A percentile compares a stretch with the other conserved stretches of the same genome.
These are phyloP conservation scores for Plasmodium chabaudi DNA, from an alignment of 169 alveolate genomes.

Conservation along the genomic window DNA sequence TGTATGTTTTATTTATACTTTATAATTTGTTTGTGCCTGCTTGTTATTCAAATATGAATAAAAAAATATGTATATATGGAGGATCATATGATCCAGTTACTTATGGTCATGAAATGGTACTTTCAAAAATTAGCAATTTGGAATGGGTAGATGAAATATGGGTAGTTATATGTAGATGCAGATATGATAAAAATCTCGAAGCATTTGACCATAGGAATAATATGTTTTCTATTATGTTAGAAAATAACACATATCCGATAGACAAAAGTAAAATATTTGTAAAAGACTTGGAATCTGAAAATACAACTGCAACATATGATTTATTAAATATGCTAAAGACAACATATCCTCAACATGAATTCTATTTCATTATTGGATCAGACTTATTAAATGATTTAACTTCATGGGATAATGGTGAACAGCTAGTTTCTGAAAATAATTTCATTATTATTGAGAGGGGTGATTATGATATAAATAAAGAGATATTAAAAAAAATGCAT, in stretches of 20 bases:
- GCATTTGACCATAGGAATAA: conserved; percentile 52
- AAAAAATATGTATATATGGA: conserved; percentile 63
- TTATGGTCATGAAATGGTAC: conserved; percentile 72
- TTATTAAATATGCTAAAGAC: conserved; percentile 53
- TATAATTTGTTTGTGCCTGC: conserved; percentile 12
- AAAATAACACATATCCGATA: conserved; percentile 27
- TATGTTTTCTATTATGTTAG: conserved; percentile 52
- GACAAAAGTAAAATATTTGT: conserved; percentile 53
- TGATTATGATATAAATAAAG: conserved; percentile 46
- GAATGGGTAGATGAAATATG: conserved; percentile 68
- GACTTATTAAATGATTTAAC: conserved; percentile 38
- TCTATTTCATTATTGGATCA: conserved; percentile 52
- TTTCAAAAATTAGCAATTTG: conserved; percentile 27
- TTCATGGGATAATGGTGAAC: conserved; percentile 64
- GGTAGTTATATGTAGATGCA: conserved; percentile 70
- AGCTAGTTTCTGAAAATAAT: conserved; percentile 51
- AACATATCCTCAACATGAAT: conserved; percentile 40
- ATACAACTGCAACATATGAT: conserved; percentile 60
- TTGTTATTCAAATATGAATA: conserved; percentile 46
- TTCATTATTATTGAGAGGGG: conserved; percentile 64
- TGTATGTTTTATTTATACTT: not conserved
- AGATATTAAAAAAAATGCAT: conserved; percentile 31
- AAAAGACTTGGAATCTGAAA: conserved; percentile 50
- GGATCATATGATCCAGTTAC: conserved; percentile 71
- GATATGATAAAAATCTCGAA: conserved; percentile 39